These are phyloP conservation scores for Thielaviopsis musarum DNA, from an alignment of 2,329 filamentous ascomycete species.

Conservation along the genomic window DNA sequence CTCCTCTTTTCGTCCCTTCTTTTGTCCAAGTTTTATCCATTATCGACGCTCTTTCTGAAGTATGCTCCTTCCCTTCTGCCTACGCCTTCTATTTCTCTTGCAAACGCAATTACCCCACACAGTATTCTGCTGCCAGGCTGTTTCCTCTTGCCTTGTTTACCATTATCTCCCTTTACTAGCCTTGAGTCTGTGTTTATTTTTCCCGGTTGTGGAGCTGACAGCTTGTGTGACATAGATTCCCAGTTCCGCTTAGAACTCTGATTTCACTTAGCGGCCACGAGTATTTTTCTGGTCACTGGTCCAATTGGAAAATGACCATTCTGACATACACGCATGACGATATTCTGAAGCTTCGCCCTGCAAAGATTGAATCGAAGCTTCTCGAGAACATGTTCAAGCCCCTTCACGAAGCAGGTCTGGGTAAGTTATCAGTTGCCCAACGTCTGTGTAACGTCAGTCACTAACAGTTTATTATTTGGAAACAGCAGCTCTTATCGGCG, in stretches of 20 bases:
- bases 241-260: background rate
- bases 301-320: conserved; percentile 2
- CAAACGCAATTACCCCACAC: background rate
- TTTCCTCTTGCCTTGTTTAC: background rate
- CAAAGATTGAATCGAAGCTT: conserved; percentile 3
- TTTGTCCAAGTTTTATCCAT: background rate
- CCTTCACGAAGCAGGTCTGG: conserved; percentile 9
- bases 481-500: conserved; percentile 4
- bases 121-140: background rate
- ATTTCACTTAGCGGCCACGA: background rate
- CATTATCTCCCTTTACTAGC: background rate
- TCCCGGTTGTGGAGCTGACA: background rate
- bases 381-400: conserved; percentile 11
- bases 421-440: conserved; percentile 4
- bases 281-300: background rate
- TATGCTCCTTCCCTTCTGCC: background rate
- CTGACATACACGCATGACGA: conserved; percentile 11
- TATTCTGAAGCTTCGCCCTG: conserved; percentile 10
- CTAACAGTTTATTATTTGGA: background rate
- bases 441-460: background rate
- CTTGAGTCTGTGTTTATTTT: background rate
- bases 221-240: background rate
- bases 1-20: background rate
- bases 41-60: background rate
- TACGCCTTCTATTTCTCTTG: background rate